A percentile compares a stretch with the other conserved stretches of the same genome.
Evolutionary conservation across 1,139 yeast genomes (phyloP).

Genomic region (Sugiyamaella japonica): DNA sequence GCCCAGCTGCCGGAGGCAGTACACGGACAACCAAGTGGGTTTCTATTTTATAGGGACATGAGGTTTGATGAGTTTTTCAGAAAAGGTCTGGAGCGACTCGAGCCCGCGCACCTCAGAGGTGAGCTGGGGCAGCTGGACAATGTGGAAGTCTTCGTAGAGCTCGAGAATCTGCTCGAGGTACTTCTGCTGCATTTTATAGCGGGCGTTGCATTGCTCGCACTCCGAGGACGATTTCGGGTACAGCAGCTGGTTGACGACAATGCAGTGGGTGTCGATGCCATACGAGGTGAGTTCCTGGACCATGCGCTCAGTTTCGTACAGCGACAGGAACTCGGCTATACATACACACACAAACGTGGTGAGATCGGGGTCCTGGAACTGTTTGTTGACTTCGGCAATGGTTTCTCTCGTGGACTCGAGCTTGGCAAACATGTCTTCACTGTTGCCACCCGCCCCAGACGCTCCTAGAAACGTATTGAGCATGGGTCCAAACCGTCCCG

Average conservation of each 20-base stretch:
- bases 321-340: conserved; percentile 90
- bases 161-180: conserved; percentile 93
- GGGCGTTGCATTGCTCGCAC: conserved; percentile 87
- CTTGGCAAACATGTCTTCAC: conserved; percentile 78
- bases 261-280: conserved; percentile 94
- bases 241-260: conserved; percentile 88
- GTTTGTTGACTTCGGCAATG: conserved; percentile 86
- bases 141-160: conserved; percentile 89
- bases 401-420: conserved; percentile 79
- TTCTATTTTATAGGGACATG: conserved; percentile 15
- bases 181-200: conserved; percentile 95
- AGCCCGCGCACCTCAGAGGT: conserved; percentile 94
- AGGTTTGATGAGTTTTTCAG: conserved; percentile 40
- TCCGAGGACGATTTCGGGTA: conserved; percentile 65
- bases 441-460: conserved; percentile 51
- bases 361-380: conserved; percentile 92
- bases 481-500: conserved; percentile 90
- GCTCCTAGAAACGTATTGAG: conserved; percentile 71
- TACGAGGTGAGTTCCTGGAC: conserved; percentile 93
- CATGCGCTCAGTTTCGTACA: conserved; percentile 96
- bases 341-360: conserved; percentile 98
- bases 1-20: neutral
- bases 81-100: conserved; percentile 69
- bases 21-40: neutral
- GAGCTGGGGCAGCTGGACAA: conserved; percentile 90